Conservation (phyloP, 2,329 filamentous ascomycete genomes). For the Plectosphaerella sp. region DNA sequence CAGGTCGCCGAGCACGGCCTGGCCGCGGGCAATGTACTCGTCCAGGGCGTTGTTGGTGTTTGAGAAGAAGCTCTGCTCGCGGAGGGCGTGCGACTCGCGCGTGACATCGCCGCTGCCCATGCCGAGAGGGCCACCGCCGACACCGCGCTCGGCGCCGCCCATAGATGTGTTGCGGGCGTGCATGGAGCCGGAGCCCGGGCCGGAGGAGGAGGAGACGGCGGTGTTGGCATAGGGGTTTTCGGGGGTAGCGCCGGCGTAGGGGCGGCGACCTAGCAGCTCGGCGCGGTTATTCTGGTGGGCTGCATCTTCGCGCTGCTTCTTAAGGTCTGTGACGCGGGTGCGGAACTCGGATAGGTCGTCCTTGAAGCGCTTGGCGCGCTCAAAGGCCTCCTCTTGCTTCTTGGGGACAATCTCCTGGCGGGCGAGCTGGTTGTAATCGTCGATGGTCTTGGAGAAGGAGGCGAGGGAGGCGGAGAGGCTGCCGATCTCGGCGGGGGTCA, state of each 20-base stretch:
- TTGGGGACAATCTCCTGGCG: constrained; percentile 85
- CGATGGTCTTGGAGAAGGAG: constrained; percentile 80
- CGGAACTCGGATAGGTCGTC: constrained; percentile 77
- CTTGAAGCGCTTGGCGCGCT: constrained; percentile 82
- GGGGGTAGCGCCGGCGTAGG: constrained; percentile 72
- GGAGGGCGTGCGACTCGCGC: constrained; percentile 76
- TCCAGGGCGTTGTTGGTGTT: constrained; percentile 82
- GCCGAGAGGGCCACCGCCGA: constrained; percentile 32
- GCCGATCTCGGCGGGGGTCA: constrained; percentile 53
- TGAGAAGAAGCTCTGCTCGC: constrained; percentile 84
- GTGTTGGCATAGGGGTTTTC: constrained; percentile 86
- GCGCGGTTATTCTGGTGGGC: constrained; percentile 62
- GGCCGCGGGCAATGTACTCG: constrained; percentile 87
- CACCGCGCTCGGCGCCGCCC: constrained; percentile 23
- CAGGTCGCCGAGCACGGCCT: constrained; percentile 84
- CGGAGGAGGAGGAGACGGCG: constrained; percentile 20
- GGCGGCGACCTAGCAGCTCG: constrained; percentile 81
- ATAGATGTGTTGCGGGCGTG: constrained; percentile 37
- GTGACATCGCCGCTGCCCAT: constrained; percentile 58
- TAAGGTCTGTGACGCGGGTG: constrained; percentile 70
- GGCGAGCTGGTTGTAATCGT: constrained; percentile 83
- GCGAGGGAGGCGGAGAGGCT: constrained; percentile 76
- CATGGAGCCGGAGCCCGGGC: constrained; percentile 17
- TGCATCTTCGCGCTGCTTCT: constrained; percentile 71
- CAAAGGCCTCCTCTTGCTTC: constrained; percentile 87